A percentile compares a stretch with the other conserved stretches of the same genome.
Evolutionary conservation across 2,329 filamentous ascomycete species (phyloP).

Genomic region (Colletotrichum chrysophilum): DNA sequence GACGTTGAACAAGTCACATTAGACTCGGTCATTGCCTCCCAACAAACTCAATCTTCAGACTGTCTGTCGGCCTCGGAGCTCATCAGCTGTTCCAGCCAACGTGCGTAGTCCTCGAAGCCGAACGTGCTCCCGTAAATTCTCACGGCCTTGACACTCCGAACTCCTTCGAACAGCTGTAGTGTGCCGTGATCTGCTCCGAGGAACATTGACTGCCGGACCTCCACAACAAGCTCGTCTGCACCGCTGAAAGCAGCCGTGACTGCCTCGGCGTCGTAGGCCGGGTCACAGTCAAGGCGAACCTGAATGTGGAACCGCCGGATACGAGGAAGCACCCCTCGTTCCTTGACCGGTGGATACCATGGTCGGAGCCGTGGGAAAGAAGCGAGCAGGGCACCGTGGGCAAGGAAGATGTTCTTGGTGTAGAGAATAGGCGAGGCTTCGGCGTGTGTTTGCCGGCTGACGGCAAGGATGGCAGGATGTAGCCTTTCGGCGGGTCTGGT

Average conservation of each 20-base stretch:
- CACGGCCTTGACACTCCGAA: constrained; percentile 43
- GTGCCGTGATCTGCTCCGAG: constrained; percentile 41
- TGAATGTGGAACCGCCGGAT: constrained; percentile 44
- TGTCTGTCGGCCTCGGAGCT: constrained; percentile 21
- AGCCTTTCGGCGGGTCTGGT: constrained; percentile 24
- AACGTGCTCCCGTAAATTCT: constrained; percentile 40
- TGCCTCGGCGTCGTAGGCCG: constrained; percentile 32
- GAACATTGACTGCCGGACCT: constrained; percentile 43
- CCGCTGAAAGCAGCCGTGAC: constrained; percentile 40
- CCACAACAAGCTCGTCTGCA: constrained; percentile 43
- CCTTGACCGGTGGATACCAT: constrained; percentile 35
- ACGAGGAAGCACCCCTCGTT: constrained; percentile 31
- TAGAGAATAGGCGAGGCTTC: constrained; percentile 49
- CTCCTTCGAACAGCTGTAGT: constrained; percentile 45
- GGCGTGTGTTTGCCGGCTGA: constrained; percentile 43
- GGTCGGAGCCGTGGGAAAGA: constrained; percentile 43
- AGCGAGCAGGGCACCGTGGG: constrained; percentile 45
- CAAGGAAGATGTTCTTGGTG: constrained; percentile 46
- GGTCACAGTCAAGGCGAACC: constrained; percentile 46
- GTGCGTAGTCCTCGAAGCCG: constrained; percentile 47
- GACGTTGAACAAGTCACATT: background rate
- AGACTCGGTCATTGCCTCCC: background rate
- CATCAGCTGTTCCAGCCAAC: constrained; percentile 45
- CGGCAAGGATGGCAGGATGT: constrained; percentile 44
- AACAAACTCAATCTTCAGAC: background rate